Conservation (phyloP, 1,139 yeast species). For the Hemisphaericaspora subhashii region DNA sequence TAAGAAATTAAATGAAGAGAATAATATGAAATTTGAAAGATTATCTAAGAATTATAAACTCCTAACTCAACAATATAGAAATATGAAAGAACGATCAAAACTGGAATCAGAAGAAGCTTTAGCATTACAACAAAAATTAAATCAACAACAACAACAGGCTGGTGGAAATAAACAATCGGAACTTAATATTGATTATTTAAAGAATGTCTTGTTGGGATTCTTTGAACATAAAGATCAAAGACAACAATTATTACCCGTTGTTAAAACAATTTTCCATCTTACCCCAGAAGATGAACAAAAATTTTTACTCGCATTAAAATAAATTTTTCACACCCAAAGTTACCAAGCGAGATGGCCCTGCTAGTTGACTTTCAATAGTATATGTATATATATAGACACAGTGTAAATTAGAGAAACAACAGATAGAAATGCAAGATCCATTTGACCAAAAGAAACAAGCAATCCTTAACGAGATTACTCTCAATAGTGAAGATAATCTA, state of each 20-base stretch:
- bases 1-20: conserved; percentile 67
- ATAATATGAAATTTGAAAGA: conserved; percentile 62
- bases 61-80: conserved; percentile 57
- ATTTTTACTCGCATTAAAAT: conserved; percentile 60
- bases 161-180: conserved; percentile 9
- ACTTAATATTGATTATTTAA: conserved; percentile 68
- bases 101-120: neutral
- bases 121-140: too few relatives aligned
- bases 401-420: neutral
- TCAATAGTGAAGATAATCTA: conserved; percentile 43
- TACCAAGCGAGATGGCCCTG: too few relatives aligned
- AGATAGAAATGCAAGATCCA: conserved; percentile 40
- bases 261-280: conserved; percentile 71
- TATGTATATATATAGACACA: conserved; percentile 1
- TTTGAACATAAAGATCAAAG: conserved; percentile 92
- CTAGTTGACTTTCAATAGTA: too few relatives aligned
- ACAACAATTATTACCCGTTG: conserved; percentile 77
- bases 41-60: conserved; percentile 65
- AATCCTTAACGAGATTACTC: conserved; percentile 55
- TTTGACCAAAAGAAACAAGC: conserved; percentile 68
- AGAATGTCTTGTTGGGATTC: conserved; percentile 85
- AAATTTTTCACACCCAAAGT: conserved; percentile 10
- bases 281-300: conserved; percentile 70
- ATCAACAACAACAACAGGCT: neutral
- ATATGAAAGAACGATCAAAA: conserved; percentile 17